Base-by-base conservation (phyloP, 2,329 filamentous ascomycete species). In the Exutisphaerella laricina region DNA sequence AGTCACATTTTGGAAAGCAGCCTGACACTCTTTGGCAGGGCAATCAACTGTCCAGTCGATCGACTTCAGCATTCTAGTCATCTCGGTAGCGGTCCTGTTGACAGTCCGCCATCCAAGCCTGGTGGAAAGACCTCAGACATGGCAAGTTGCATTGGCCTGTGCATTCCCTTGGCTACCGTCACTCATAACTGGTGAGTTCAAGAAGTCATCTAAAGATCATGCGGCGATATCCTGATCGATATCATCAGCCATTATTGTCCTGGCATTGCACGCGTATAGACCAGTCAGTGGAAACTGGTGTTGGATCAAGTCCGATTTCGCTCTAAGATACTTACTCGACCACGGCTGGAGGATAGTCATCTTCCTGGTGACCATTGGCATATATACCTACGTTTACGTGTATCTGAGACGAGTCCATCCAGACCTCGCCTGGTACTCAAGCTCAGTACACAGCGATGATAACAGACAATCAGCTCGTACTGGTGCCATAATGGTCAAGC, bases 231-330 rank as follows among this genome's bases (percentile, higher is more conserved):
- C 23, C 23, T 26, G 23, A 26, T 12, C 6, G 23, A n/a, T n/a
- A 13, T 13, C 13, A n/a, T 14, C 32, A 48, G 53, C 41, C 23
- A 54, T 50, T 39, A 57, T 54, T 12, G 60, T 55, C 22, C 55
- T 61, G 16, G 58, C 33, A 13, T 51, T 62, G 49, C 46, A 58
- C 17, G 48, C 53, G 7, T 61, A 64, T 40, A 61, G 57, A 3
- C 65, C 65, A 20, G 67, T 70, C 2, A 68, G 66, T 3, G 69
- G 70, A 0, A 71, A 72, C 46, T 72, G 70, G 70, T 72, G 70
- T 53, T 72, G 70, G 70, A 72, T 72, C 46, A 56, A 61, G 9
- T 47, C 57, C 10, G 49, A 59, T 2, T 50, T 58, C 16, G 64
- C 63, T 12, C 58, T 72, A 12, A 66, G 70, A 20, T 72, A 72